Evolutionary conservation across 2,329 filamentous ascomycete species (phyloP).

Genomic region (Diaporthe citrichinensis): DNA sequence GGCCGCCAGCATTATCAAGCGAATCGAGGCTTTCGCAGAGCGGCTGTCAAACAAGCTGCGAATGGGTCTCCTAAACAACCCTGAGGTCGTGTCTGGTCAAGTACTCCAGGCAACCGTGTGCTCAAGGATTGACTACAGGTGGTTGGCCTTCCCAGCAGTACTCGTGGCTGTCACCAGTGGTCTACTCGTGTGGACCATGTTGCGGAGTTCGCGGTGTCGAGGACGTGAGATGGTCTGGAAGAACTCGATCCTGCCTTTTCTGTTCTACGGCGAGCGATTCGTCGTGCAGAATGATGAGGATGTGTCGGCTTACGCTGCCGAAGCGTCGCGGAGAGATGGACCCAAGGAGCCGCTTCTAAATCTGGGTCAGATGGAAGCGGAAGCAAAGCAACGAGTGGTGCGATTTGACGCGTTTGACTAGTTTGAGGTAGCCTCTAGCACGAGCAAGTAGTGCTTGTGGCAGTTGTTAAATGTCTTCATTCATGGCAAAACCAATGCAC

Average conservation of each 20-base stretch:
- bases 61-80: not conserved
- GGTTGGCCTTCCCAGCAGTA: not conserved
- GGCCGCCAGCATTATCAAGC: not conserved
- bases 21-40: not conserved
- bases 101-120: not conserved
- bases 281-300: conserved; percentile 2
- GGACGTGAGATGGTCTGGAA: not conserved
- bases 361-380: not conserved
- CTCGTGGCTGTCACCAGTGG: not conserved
- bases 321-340: not conserved
- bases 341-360: not conserved
- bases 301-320: not conserved
- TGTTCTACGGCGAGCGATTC: not conserved
- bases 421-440: not conserved
- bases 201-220: not conserved
- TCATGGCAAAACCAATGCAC: too few species aligned
- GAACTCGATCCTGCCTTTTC: not conserved
- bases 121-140: not conserved
- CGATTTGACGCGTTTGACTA: not conserved
- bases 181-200: not conserved
- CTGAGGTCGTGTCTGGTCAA: not conserved
- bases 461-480: not conserved
- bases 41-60: not conserved
- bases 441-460: not conserved
- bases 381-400: not conserved